Evolutionary conservation across 2,329 filamentous ascomycete genomes (phyloP).

Genomic region (Aspergillus bombycis): DNA sequence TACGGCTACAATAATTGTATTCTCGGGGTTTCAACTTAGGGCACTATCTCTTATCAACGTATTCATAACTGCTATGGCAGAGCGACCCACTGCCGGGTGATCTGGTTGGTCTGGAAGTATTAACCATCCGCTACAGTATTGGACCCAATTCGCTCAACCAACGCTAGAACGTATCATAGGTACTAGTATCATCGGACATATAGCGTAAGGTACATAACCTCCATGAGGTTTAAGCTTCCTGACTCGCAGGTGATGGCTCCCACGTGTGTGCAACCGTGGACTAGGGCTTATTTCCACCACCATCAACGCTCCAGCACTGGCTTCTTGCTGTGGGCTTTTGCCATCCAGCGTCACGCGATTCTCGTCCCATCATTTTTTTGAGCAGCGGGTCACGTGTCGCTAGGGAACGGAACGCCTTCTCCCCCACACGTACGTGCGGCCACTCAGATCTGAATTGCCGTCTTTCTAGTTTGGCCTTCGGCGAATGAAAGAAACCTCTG

Average conservation of each 20-base stretch:
- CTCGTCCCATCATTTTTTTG: background rate
- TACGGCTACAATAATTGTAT: background rate
- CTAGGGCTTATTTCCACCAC: constrained; percentile 33
- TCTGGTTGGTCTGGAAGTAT: constrained; percentile 35
- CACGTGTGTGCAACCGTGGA: constrained; percentile 26
- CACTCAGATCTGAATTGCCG: background rate
- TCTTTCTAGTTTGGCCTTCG: constrained; percentile 4
- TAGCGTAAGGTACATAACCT: background rate
- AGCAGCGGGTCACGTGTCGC: background rate
- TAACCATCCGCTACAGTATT: constrained; percentile 21
- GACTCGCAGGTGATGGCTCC: constrained; percentile 16
- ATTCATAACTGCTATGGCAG: background rate
- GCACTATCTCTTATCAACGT: background rate
- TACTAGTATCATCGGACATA: constrained; percentile 5
- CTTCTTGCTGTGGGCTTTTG: background rate
- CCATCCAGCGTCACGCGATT: background rate
- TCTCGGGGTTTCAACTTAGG: background rate
- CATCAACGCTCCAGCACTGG: background rate
- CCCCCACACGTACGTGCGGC: background rate
- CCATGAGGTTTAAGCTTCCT: constrained; percentile 7
- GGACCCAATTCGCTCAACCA: constrained; percentile 11
- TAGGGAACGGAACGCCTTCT: background rate
- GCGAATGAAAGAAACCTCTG: constrained; percentile 7
- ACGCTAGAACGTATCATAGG: constrained; percentile 24
- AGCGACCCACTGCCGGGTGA: background rate